phyloP scores from a whole-genome alignment of 208 protist genomes.

The Crithidia brevicula region DNA sequence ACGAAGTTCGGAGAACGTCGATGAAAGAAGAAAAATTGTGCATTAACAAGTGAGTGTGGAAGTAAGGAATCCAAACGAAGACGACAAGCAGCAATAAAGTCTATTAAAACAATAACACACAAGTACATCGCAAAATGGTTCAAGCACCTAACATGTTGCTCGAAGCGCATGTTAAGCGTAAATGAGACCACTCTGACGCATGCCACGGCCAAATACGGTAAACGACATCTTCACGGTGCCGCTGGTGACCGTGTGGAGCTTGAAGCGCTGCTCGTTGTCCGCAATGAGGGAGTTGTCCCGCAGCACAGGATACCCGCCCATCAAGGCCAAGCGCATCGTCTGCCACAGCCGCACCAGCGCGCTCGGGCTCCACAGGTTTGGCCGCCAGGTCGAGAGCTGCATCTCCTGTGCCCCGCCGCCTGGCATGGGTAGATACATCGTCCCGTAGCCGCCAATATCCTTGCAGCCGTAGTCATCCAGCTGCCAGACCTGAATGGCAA shows the following conservation, averaged over 20 bases:
- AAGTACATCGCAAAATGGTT: too few species aligned
- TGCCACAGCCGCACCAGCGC: slow-evolving; percentile 67
- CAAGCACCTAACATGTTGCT: too few species aligned
- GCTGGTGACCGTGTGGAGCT: slow-evolving; percentile 77
- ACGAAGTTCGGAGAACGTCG: too few species aligned
- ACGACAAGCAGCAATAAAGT: not conserved
- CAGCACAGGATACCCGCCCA: slow-evolving; percentile 84
- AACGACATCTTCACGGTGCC: slow-evolving; percentile 78
- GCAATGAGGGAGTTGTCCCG: slow-evolving; percentile 86
- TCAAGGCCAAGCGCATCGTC: slow-evolving; percentile 55
- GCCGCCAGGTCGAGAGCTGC: slow-evolving; percentile 76
- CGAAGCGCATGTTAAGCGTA: slow-evolving; percentile 17
- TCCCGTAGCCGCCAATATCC: slow-evolving; percentile 87
- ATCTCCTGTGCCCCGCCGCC: slow-evolving; percentile 57
- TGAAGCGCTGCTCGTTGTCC: slow-evolving; percentile 80
- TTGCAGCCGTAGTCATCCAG: slow-evolving; percentile 86
- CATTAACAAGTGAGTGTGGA: too few species aligned
- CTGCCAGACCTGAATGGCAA: slow-evolving; percentile 90
- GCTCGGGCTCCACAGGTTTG: slow-evolving; percentile 79
- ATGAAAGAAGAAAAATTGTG: too few species aligned
- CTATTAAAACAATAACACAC: too few species aligned
- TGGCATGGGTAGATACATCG: slow-evolving; percentile 79
- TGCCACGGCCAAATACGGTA: slow-evolving; percentile 74
- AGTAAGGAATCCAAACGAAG: too few species aligned
- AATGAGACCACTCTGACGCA: slow-evolving; percentile 52